These are phyloP conservation scores for Hysterangium stoloniferum DNA, from an alignment of 768 basidiomycete genomes.

Conservation along the genomic window DNA sequence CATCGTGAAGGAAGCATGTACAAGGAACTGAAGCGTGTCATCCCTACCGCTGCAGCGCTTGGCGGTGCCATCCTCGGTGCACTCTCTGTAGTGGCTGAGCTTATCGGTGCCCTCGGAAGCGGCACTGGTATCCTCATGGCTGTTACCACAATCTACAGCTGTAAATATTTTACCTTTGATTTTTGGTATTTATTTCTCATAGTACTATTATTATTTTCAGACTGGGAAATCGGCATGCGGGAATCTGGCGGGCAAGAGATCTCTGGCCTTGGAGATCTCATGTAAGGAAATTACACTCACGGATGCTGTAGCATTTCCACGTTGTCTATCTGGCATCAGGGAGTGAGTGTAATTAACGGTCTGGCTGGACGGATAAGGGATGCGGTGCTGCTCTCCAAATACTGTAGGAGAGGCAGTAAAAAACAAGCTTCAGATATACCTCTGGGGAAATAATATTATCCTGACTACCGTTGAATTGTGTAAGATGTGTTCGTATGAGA, in stretches of 20 bases:
- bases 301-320: too few relatives aligned
- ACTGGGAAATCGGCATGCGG: constrained; percentile 94
- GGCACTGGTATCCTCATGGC: constrained; percentile 97
- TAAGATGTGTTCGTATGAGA: too few relatives aligned
- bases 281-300: too few relatives aligned
- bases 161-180: constrained; percentile 33
- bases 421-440: too few relatives aligned
- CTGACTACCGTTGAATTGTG: too few relatives aligned
- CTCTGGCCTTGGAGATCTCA: constrained; percentile 69
- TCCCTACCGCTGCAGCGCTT: constrained; percentile 95
- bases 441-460: too few relatives aligned
- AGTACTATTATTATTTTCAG: constrained; percentile 28
- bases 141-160: constrained; percentile 95
- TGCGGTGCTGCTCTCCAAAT: too few relatives aligned
- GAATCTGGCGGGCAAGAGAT: constrained; percentile 81
- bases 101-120: constrained; percentile 94
- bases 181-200: constrained; percentile 5
- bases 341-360: too few relatives aligned
- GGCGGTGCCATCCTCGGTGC: constrained; percentile 96
- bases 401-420: too few relatives aligned
- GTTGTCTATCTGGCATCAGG: too few relatives aligned
- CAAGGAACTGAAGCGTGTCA: constrained; percentile 97
- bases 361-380: too few relatives aligned
- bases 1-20: constrained; percentile 98
- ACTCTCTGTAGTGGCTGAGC: constrained; percentile 83